Conservation (phyloP, 441 rosid species). For the Macaranga tanarius region DNA sequence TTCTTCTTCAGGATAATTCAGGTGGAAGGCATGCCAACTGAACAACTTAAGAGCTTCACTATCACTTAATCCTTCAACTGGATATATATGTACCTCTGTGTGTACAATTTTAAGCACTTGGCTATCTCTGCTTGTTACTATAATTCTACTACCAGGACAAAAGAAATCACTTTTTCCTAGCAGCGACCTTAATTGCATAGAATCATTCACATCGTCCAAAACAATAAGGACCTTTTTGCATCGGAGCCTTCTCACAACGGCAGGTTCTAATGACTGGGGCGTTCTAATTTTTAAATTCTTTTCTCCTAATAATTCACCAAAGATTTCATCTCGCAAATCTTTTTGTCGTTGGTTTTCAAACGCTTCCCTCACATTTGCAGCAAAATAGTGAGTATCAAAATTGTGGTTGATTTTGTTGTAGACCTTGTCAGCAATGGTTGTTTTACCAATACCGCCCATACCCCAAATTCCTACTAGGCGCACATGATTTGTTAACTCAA, state of each 20-base stretch:
- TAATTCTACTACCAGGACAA: conserved; percentile 9
- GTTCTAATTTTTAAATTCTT: background rate
- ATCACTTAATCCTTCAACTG: background rate
- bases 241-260: background rate
- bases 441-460: conserved; percentile 25
- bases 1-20: background rate
- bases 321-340: background rate
- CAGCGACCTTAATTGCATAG: background rate
- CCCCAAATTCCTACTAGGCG: conserved; percentile 11
- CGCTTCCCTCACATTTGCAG: background rate
- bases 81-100: background rate
- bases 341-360: background rate
- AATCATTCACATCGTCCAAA: background rate
- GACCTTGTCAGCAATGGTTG: conserved; percentile 3
- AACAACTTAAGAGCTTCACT: background rate
- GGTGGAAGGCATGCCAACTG: background rate
- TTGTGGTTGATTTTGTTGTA: background rate
- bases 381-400: background rate
- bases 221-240: background rate
- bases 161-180: background rate
- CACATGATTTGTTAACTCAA: background rate
- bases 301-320: background rate
- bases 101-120: background rate
- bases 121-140: conserved; percentile 15
- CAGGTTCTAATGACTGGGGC: background rate